Conservation (phyloP, 495 filamentous ascomycete genomes). For the Penicillium pulvis region DNA sequence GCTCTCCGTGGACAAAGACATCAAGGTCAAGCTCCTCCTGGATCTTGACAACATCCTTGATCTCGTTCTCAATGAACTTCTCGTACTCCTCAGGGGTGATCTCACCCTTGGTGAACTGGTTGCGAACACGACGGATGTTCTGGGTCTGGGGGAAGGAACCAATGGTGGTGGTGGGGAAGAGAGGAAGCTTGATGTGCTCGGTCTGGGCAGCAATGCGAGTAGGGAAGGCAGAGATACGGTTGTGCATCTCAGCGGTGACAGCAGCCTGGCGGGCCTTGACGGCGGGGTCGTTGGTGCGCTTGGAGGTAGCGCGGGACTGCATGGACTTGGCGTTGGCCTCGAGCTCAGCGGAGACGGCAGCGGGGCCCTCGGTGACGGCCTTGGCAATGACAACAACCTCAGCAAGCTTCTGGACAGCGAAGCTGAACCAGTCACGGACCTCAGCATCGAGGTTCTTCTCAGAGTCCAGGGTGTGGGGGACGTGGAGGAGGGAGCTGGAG, state of each 20-base stretch:
- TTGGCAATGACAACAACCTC: slow-evolving; percentile 95
- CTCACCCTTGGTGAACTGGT: slow-evolving; percentile 98
- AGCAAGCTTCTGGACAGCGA: slow-evolving; percentile 89
- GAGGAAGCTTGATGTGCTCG: slow-evolving; percentile 82
- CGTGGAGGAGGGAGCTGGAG: slow-evolving; percentile 95
- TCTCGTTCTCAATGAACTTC: slow-evolving; percentile 98
- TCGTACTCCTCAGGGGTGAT: slow-evolving; percentile 92
- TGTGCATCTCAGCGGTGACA: slow-evolving; percentile 81
- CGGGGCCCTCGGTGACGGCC: slow-evolving; percentile 88
- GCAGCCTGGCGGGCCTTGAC: slow-evolving; percentile 93
- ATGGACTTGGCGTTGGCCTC: slow-evolving; percentile 94
- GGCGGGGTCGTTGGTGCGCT: slow-evolving; percentile 91
- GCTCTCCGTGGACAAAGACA: slow-evolving; percentile 97
- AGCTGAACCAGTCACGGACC: slow-evolving; percentile 97
- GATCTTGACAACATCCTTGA: slow-evolving; percentile 86
- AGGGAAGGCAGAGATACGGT: slow-evolving; percentile 87
- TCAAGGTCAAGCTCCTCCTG: slow-evolving; percentile 97
- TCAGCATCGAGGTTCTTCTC: slow-evolving; percentile 96
- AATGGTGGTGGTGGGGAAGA: slow-evolving; percentile 99
- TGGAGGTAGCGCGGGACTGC: slow-evolving; percentile 83
- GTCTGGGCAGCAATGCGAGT: slow-evolving; percentile 81
- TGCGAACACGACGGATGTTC: slow-evolving; percentile 93
- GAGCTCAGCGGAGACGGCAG: slow-evolving; percentile 78
- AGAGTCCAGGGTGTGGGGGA: slow-evolving; percentile 92
- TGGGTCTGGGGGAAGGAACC: slow-evolving; percentile 99